These are phyloP conservation scores for Cupressus sempervirens DNA, from an alignment of 75 land plant genomes.

Conservation along the genomic window DNA sequence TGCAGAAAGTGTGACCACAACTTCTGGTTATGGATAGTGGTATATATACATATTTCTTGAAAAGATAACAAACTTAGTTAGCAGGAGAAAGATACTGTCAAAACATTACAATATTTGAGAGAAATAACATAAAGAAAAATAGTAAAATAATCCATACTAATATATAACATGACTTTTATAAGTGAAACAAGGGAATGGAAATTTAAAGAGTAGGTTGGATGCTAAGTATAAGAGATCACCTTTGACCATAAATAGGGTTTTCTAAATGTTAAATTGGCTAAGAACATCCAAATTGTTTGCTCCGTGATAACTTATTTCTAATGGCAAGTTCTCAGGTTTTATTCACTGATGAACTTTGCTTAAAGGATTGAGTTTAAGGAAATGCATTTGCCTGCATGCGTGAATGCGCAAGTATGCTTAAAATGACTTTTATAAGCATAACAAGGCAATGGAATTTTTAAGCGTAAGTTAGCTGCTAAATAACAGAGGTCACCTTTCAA, in stretches of 20 bases:
- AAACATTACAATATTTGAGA: neutral
- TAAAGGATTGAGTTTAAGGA: neutral
- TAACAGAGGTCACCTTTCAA: neutral
- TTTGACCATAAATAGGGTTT: neutral
- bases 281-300: neutral
- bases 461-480: neutral
- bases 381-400: neutral
- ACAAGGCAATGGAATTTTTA: neutral
- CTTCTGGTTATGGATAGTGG: neutral
- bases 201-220: neutral
- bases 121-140: neutral
- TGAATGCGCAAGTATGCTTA: neutral
- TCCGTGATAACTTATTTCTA: neutral
- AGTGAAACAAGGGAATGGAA: neutral
- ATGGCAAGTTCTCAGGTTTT: neutral
- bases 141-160: neutral
- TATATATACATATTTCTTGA: neutral
- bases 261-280: neutral
- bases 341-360: neutral
- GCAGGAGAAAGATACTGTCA: neutral
- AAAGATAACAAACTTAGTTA: neutral
- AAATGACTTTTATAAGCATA: too few species aligned
- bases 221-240: neutral
- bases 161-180: too few species aligned
- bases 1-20: constrained; percentile 14